Evolutionary conservation across 495 filamentous ascomycete species (phyloP).

Genomic region (Trichoderma gamsii): DNA sequence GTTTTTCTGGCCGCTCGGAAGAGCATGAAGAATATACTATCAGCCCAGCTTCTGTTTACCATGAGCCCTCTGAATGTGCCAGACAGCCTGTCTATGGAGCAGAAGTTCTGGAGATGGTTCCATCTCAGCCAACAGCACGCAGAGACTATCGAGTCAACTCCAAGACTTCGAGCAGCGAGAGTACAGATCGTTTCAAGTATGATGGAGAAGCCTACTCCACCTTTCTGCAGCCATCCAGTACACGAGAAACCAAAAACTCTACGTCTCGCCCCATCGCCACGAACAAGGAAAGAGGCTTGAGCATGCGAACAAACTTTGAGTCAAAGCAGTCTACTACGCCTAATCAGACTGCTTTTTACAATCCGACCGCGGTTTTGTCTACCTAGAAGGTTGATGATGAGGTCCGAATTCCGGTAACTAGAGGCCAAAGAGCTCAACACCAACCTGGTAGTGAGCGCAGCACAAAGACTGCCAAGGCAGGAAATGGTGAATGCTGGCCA

Average conservation of each 20-base stretch:
- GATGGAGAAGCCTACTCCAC: slow-evolving; percentile 22
- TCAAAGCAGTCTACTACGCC: not conserved
- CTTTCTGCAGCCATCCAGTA: slow-evolving; percentile 23
- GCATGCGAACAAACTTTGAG: not conserved
- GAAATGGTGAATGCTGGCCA: not conserved
- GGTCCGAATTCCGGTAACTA: slow-evolving; percentile 15
- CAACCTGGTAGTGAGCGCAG: not conserved
- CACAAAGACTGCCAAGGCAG: not conserved
- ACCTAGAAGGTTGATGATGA: slow-evolving; percentile 15
- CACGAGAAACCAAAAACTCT: not conserved
- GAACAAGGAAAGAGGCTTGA: not conserved
- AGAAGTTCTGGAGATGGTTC: too few relatives aligned
- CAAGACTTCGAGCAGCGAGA: slow-evolving; percentile 22
- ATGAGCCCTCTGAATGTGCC: not conserved
- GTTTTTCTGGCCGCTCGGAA: not conserved
- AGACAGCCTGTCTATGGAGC: not conserved
- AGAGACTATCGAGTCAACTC: not conserved
- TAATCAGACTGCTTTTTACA: slow-evolving; percentile 1
- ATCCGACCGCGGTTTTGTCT: slow-evolving; percentile 11
- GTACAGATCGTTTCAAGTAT: slow-evolving; percentile 31
- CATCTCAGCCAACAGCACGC: not conserved
- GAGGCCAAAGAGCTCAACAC: not conserved
- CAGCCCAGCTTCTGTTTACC: not conserved
- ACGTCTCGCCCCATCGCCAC: not conserved
- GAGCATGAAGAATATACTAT: not conserved